Evolutionary conservation across 768 basidiomycete species (phyloP), one percentile per base, ranked within the genome.

Genomic region (Sarcodon sp.): DNA sequence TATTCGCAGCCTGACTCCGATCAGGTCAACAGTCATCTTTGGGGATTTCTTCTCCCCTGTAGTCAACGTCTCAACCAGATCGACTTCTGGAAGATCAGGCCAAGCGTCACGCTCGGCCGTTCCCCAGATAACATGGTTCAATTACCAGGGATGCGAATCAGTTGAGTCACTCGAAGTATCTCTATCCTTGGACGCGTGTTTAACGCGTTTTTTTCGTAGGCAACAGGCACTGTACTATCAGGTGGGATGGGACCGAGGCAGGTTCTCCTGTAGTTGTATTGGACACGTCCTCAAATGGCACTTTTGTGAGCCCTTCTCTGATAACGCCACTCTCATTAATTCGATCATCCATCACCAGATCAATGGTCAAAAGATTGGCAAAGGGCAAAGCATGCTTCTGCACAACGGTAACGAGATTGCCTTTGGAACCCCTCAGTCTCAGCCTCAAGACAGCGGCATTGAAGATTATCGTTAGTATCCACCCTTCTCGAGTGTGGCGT

Each of bases 331-430:
- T 27, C 44, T 51, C 32, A 27, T 33, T 21, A 27, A 27, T n/a
- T 41, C 13, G 39, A 38, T 18, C 37, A 5, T 18, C 34, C 16
- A 1, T 6, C 4, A 4, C 1, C 54, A 87, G 86, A 77, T 87
- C 56, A 87, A 85, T 55, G 76, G 77, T 32, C 62, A 62, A 36
- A 77, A 76, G 61, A 71, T 93, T 47, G 79, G 76, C 35, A 78
- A 72, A 55, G 69, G 69, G 36, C 63, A 68, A 8, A 68, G 71
- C 47, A 66, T 72, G 35, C 66, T 87, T 39, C 65, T 93, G 44
- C 72, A 70, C 10, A 79, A 87, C 51, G 91, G 92, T 6, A 87
- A 87, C 59, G 89, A 92, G 63, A 75, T 98, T 55, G 81, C 86
- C 7, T 85, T 98, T 54, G 93, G 93, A 7, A 76, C 76, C 10